Conservation (phyloP, 2,329 filamentous ascomycete species). For the Zasmidium cellare region DNA sequence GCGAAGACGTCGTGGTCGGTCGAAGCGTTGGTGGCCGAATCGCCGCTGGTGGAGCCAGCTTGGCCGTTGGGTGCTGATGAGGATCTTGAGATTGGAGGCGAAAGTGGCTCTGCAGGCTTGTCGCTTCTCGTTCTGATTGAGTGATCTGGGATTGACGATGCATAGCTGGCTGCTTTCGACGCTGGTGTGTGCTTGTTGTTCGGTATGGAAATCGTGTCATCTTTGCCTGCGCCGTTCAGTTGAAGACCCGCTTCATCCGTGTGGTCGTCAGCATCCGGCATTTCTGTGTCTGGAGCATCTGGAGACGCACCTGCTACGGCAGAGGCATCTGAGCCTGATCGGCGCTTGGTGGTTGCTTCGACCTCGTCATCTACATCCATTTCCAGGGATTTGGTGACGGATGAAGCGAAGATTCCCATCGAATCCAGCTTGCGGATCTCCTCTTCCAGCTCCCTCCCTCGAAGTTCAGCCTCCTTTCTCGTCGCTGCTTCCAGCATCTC, state of each 20-base stretch:
- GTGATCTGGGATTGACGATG: constrained; percentile 21
- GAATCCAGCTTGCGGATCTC: constrained; percentile 72
- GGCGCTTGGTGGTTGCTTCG: constrained; percentile 26
- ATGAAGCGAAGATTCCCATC: constrained; percentile 57
- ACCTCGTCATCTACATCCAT: constrained; percentile 43
- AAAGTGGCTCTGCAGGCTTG: constrained; percentile 34
- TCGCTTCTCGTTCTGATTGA: constrained; percentile 16
- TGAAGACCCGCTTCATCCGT: constrained; percentile 27
- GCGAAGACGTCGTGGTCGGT: constrained; percentile 47
- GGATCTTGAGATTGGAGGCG: constrained; percentile 34
- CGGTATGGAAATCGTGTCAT: constrained; percentile 18
- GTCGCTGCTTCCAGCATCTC: constrained; percentile 74
- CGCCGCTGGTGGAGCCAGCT: constrained; percentile 15
- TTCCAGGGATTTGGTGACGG: constrained; percentile 45
- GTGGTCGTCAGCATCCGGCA: constrained; percentile 33
- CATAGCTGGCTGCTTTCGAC: constrained; percentile 25
- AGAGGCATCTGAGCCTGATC: constrained; percentile 39
- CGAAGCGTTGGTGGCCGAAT: constrained; percentile 10
- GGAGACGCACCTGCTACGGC: constrained; percentile 39
- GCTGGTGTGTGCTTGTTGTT: constrained; percentile 24
- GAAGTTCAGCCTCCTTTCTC: constrained; percentile 78
- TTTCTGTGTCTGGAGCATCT: constrained; percentile 27
- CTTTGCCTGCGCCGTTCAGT: constrained; percentile 20
- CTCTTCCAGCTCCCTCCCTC: constrained; percentile 66
- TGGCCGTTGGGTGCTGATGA: constrained; percentile 17